A percentile compares a stretch with the other conserved stretches of the same genome.
Evolutionary conservation across 1,284 basidiomycete species (phyloP).

Genomic region (Ganoderma lucidum): DNA sequence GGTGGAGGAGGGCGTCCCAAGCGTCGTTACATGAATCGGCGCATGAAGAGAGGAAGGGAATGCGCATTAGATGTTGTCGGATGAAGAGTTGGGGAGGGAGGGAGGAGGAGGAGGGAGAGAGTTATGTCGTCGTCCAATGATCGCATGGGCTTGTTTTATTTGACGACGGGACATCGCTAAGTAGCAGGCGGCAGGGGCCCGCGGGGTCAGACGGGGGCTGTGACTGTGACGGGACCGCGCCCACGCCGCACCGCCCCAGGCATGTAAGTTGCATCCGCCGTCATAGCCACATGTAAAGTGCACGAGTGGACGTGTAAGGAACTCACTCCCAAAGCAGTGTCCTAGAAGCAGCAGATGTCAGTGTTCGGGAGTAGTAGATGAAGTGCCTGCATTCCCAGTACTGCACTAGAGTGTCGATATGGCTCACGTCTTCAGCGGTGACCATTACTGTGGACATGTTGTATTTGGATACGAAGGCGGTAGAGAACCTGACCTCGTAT

Average conservation of each 20-base stretch:
- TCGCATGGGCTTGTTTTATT: too few species aligned
- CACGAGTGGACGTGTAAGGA: too few species aligned
- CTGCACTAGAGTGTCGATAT: not conserved
- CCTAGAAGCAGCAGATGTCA: too few species aligned
- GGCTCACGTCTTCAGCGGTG: not conserved
- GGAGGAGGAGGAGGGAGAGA: not conserved
- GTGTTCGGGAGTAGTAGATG: too few species aligned
- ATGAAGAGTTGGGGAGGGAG: not conserved
- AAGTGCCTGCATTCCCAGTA: not conserved
- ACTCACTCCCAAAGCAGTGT: too few species aligned
- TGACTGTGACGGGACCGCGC: too few species aligned
- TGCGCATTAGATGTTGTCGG: not conserved
- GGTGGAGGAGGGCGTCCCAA: not conserved
- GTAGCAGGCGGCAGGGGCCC: too few species aligned
- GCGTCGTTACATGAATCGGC: not conserved
- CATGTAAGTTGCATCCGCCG: too few species aligned
- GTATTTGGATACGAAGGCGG: not conserved
- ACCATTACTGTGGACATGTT: not conserved
- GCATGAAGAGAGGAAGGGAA: conserved; percentile 11
- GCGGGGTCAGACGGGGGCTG: not conserved
- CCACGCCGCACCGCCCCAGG: too few species aligned
- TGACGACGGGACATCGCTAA: too few species aligned
- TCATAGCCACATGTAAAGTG: too few species aligned
- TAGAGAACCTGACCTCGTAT: not conserved
- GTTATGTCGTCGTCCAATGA: too few species aligned